phyloP scores from a whole-genome alignment of 1,284 basidiomycete species.

The Leccinum pallidistipes region DNA sequence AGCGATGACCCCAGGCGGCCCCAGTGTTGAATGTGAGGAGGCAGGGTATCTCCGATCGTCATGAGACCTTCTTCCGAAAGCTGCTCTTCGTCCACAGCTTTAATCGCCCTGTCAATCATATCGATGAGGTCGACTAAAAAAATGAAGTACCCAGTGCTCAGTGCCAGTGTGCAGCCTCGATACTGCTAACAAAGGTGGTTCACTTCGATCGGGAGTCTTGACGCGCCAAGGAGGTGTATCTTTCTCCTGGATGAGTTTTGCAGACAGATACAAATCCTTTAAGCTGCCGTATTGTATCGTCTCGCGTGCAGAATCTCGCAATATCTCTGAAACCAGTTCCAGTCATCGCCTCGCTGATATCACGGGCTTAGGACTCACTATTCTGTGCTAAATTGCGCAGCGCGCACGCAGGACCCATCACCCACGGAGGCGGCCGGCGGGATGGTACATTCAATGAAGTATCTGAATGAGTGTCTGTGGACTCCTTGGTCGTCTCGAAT shows the following conservation, averaged over 20 bases:
- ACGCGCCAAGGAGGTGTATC: conserved; percentile 19
- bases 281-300: conserved; percentile 17
- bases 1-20: conserved; percentile 11
- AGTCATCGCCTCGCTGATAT: background rate
- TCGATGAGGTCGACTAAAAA: conserved; percentile 18
- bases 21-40: conserved; percentile 26
- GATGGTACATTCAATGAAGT: background rate
- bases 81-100: conserved; percentile 20
- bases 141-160: background rate
- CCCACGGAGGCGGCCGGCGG: background rate
- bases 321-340: background rate
- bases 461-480: background rate
- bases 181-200: background rate
- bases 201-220: conserved; percentile 24
- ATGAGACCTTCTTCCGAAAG: conserved; percentile 22
- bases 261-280: conserved; percentile 21
- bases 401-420: background rate
- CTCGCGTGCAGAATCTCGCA: conserved; percentile 2
- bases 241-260: conserved; percentile 16
- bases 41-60: conserved; percentile 15
- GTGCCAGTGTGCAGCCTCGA: background rate
- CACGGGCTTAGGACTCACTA: conserved; percentile 5
- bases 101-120: conserved; percentile 27
- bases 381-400: conserved; percentile 14
- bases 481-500: background rate